These are phyloP conservation scores for Punica granatum DNA, from an alignment of 345 rosid genomes.

Conservation along the genomic window DNA sequence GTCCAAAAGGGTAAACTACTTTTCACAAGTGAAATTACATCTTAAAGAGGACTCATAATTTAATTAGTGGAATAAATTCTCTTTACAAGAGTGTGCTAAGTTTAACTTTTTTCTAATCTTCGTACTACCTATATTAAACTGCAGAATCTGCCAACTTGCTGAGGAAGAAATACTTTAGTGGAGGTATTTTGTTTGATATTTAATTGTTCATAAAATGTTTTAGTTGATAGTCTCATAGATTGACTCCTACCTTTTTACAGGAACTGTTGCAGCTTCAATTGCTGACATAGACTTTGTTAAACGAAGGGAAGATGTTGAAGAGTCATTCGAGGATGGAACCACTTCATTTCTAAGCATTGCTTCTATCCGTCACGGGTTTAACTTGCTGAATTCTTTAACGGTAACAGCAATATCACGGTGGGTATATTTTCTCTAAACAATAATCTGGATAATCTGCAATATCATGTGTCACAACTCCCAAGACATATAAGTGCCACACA, in stretches of 20 bases:
- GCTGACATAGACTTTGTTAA: slow-evolving; percentile 93
- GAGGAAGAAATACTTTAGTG: slow-evolving; percentile 83
- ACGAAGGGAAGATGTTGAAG: slow-evolving; percentile 81
- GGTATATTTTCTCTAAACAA: slow-evolving; percentile 12
- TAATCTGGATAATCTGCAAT: background rate
- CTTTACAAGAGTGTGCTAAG: background rate
- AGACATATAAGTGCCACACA: background rate
- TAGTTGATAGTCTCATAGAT: background rate
- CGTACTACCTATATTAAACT: slow-evolving; percentile 9
- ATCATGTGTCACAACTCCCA: background rate
- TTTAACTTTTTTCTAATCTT: background rate
- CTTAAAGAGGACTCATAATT: background rate
- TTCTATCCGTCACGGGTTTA: slow-evolving; percentile 75
- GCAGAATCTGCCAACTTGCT: slow-evolving; percentile 84
- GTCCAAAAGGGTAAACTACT: slow-evolving; percentile 55
- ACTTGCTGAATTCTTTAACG: slow-evolving; percentile 61
- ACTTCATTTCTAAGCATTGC: slow-evolving; percentile 80
- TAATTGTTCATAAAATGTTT: background rate
- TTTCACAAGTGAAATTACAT: background rate
- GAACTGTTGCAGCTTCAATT: slow-evolving; percentile 87
- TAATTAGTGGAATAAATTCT: background rate
- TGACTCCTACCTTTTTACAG: slow-evolving; percentile 26
- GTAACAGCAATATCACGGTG: slow-evolving; percentile 59
- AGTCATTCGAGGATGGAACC: slow-evolving; percentile 89
- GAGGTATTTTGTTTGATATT: slow-evolving; percentile 40